Evolutionary conservation across 2,329 filamentous ascomycete species (phyloP), one percentile per base, ranked within the genome.

Genomic region (Curvularia verruculosa): DNA sequence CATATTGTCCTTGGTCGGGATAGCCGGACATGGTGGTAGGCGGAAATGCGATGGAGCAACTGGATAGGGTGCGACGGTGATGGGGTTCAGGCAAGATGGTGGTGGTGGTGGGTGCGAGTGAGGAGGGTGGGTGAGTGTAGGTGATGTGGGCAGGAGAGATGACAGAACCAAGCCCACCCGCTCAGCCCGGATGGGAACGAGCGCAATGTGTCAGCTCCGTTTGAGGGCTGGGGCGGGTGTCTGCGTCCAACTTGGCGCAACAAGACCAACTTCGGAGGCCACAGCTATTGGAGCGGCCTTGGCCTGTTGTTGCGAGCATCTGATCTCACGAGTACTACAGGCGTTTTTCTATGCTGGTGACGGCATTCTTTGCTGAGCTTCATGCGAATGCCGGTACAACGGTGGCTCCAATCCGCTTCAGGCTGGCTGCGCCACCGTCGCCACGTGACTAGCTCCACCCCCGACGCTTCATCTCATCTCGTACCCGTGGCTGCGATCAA

Each of bases 1-100:
- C 91, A 80, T 96, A 96, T 67, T 91, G 59, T 36, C 50, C 91
- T 70, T 83, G 80, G 73, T 86, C 81, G n/a, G n/a, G n/a, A 68
- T 80, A 80, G 52, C 72, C 81, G 82, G 76, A 82, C 81, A 71
- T 78, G 61, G 63, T 54, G 36, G 52, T 49, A 58, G 52, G 52
- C 47, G 44, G 12, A n/a, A 29, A 23, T 40, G 37, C 36, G 37
- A 48, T 49, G 24, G 59, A 56, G 31, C 39, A 43, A 59, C 39
- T 34, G 43, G 34, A 26, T 46, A 47, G 64, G 26, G 54, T 66
- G 64, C 60, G 65, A 70, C 58, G 46, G 56, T 49, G 39, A 59
- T 59, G 55, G 54, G 48, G 44, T 65, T 63, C 56, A 59, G 19
- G 15, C 29, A 12, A 49, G 55, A 50, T 49, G 29, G 63, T 53